Evolutionary conservation across 73 alveolate species (phyloP).

Genomic region (Tetrahymena borealis): DNA sequence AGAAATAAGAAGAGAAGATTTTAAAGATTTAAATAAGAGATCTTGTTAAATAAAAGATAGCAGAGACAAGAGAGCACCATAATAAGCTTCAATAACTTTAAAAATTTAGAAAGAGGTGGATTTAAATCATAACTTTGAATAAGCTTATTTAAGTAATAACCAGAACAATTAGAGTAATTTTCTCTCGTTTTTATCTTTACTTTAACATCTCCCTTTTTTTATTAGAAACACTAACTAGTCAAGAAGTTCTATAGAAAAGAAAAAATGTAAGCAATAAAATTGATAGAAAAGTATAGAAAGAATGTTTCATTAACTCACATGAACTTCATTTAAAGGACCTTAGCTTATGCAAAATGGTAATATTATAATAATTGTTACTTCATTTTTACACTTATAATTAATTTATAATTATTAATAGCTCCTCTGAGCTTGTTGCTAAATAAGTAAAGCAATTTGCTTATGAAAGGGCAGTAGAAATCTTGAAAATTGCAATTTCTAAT

Average conservation of each 20-base stretch:
- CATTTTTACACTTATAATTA: no score
- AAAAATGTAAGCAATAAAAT: neutral
- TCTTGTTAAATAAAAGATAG: neutral
- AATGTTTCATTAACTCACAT: neutral
- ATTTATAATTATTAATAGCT: neutral
- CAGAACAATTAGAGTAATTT: neutral
- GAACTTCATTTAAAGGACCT: neutral
- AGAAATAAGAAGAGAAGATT: neutral
- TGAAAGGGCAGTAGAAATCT: neutral
- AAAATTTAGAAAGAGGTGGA: neutral
- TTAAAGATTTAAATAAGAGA: neutral
- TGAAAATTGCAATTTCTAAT: neutral
- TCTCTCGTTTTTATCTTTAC: neutral
- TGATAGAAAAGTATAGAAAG: neutral
- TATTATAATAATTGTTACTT: neutral
- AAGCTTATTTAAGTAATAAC: neutral
- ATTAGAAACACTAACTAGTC: neutral
- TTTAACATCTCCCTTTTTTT: neutral
- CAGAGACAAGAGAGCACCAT: neutral
- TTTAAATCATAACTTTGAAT: neutral
- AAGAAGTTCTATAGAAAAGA: neutral
- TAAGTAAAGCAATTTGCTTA: neutral
- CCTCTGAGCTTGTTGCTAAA: neutral
- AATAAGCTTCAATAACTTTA: neutral
- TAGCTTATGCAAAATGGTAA: neutral